Conservation (phyloP, 2,329 filamentous ascomycete species). For the Paecilomyces fulvus region DNA sequence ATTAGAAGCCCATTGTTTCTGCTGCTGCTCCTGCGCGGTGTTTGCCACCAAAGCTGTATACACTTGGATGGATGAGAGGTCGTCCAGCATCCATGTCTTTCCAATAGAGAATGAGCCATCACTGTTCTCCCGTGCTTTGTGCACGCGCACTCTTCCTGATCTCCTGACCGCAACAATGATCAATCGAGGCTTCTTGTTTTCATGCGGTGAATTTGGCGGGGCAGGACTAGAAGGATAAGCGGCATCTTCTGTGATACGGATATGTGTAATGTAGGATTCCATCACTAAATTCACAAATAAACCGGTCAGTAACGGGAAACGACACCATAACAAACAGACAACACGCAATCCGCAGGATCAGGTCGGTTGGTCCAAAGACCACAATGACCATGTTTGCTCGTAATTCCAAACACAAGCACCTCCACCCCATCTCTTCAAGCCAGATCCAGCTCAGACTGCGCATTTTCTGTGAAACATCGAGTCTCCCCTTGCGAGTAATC, state of each 20-base stretch:
- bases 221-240: conserved; percentile 74
- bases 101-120: conserved; percentile 95
- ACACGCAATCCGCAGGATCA: neutral
- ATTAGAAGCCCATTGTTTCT: conserved; percentile 68
- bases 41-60: conserved; percentile 56
- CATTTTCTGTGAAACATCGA: neutral
- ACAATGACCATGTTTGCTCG: neutral
- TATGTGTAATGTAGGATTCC: conserved; percentile 97
- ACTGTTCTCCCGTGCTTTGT: conserved; percentile 92
- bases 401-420: neutral
- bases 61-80: conserved; percentile 74
- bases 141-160: conserved; percentile 85
- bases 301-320: conserved; percentile 11
- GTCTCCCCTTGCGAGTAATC: neutral
- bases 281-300: conserved; percentile 44
- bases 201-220: conserved; percentile 63
- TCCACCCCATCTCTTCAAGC: neutral
- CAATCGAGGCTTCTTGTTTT: conserved; percentile 77
- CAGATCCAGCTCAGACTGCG: neutral
- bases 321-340: neutral
- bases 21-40: conserved; percentile 52
- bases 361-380: neutral
- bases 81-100: conserved; percentile 96
- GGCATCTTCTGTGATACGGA: conserved; percentile 80
- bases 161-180: conserved; percentile 91